A percentile compares a stretch with the other conserved stretches of the same genome.
These are phyloP conservation scores for Hypoxylon cercidicola DNA, from an alignment of 495 filamentous ascomycete species.

Conservation along the genomic window DNA sequence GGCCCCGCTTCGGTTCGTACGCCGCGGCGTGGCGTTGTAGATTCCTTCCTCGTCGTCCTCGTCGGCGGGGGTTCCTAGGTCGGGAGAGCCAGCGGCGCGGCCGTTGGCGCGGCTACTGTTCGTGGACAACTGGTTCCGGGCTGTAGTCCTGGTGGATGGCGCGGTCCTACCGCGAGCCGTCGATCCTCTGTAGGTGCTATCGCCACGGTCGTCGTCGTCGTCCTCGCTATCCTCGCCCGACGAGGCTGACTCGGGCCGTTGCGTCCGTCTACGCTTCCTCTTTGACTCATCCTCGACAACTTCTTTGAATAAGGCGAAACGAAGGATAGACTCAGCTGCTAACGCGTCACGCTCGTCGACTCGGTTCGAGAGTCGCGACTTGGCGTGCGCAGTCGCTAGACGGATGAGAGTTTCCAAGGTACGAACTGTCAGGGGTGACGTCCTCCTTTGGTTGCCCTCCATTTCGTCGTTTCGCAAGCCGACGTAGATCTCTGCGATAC, in stretches of 20 bases:
- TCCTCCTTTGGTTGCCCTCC: conserved; percentile 91
- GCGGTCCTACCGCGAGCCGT: conserved; percentile 36
- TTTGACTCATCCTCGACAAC: conserved; percentile 87
- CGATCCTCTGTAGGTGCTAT: conserved; percentile 40
- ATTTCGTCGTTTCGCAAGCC: conserved; percentile 95
- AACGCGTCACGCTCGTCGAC: conserved; percentile 93
- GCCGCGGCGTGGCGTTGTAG: conserved; percentile 54
- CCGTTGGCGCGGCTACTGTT: conserved; percentile 35
- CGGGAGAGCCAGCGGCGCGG: conserved; percentile 37
- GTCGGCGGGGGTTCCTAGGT: conserved; percentile 35
- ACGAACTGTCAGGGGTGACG: conserved; percentile 94
- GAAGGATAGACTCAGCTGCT: conserved; percentile 87
- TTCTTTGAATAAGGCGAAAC: conserved; percentile 98
- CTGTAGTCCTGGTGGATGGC: conserved; percentile 42
- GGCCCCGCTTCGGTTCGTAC: conserved; percentile 45
- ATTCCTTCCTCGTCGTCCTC: conserved; percentile 50
- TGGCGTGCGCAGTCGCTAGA: conserved; percentile 95
- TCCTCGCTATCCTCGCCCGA: conserved; percentile 52
- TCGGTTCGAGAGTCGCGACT: conserved; percentile 88
- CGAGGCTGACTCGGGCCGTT: conserved; percentile 49
- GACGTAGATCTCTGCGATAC: conserved; percentile 93
- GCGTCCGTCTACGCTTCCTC: conserved; percentile 72
- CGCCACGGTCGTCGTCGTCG: conserved; percentile 48
- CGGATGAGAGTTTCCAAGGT: conserved; percentile 97
- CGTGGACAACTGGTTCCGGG: conserved; percentile 42